Evolutionary conservation across 495 filamentous ascomycete genomes (phyloP).

Genomic region (Tuber borchii): DNA sequence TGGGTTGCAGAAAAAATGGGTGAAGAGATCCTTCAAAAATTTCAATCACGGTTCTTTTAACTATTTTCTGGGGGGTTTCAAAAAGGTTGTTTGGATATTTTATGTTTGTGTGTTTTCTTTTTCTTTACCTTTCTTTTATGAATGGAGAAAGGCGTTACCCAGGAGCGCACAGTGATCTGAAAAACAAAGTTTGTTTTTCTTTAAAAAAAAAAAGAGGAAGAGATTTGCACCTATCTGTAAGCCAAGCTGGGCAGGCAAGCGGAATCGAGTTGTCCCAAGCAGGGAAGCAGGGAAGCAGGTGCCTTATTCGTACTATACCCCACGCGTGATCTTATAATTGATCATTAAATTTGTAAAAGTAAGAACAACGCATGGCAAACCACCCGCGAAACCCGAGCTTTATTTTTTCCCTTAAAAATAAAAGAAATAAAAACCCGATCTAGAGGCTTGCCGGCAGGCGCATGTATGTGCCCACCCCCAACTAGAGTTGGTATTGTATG

Average conservation of each 20-base stretch:
- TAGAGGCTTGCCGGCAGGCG: slow-evolving; percentile 1
- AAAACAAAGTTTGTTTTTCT: neutral
- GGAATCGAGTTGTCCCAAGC: neutral
- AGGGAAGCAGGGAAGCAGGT: neutral
- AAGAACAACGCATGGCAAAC: slow-evolving; percentile 6
- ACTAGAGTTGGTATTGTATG: neutral
- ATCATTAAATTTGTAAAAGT: slow-evolving; percentile 2
- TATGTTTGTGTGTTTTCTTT: neutral
- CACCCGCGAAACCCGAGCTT: neutral
- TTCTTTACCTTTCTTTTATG: neutral
- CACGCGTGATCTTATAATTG: slow-evolving; percentile 5
- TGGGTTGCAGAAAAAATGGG: neutral
- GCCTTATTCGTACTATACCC: neutral
- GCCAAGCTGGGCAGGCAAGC: neutral
- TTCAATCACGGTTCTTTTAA: neutral
- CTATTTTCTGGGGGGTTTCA: neutral
- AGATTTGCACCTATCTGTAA: neutral
- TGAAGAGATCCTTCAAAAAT: neutral
- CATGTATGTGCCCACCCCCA: neutral
- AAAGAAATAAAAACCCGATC: neutral
- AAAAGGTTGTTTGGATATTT: neutral
- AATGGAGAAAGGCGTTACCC: neutral
- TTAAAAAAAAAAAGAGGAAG: neutral
- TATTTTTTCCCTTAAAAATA: neutral
- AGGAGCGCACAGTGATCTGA: neutral